Conservation (phyloP, 306 rosid species). For the Medicago ruthenica region DNA sequence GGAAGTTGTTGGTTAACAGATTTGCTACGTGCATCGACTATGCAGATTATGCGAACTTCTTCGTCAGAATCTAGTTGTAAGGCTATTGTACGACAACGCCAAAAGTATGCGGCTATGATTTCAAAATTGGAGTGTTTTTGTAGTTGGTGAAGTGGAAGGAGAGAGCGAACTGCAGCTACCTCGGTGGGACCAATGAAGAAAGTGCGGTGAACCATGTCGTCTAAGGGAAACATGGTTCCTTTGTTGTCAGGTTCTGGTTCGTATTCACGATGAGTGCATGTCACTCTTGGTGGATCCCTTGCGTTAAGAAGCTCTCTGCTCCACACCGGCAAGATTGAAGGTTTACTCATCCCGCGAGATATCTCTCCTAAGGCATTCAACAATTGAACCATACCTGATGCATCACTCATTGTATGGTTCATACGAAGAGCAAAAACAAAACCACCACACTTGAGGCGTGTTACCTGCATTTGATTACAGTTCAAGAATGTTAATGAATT, state of each 20-base stretch:
- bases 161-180: neutral
- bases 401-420: constrained; percentile 66
- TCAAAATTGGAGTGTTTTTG: neutral
- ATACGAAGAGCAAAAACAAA: constrained; percentile 38
- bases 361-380: constrained; percentile 36
- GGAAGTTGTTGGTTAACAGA: constrained; percentile 55
- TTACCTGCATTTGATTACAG: constrained; percentile 13
- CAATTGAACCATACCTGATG: constrained; percentile 50
- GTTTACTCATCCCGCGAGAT: neutral
- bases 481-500: neutral
- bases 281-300: constrained; percentile 48
- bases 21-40: constrained; percentile 45
- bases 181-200: neutral
- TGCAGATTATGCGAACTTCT: neutral
- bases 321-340: neutral
- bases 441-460: constrained; percentile 34
- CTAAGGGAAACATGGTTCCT: constrained; percentile 46
- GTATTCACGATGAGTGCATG: constrained; percentile 52
- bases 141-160: neutral
- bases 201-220: constrained; percentile 14
- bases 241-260: constrained; percentile 45
- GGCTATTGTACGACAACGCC: constrained; percentile 10
- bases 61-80: neutral
- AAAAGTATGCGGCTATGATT: neutral
- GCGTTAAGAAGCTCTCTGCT: constrained; percentile 35